Conservation (phyloP, 78 protist genomes). For the Dictyostelium brefeldianum region DNA sequence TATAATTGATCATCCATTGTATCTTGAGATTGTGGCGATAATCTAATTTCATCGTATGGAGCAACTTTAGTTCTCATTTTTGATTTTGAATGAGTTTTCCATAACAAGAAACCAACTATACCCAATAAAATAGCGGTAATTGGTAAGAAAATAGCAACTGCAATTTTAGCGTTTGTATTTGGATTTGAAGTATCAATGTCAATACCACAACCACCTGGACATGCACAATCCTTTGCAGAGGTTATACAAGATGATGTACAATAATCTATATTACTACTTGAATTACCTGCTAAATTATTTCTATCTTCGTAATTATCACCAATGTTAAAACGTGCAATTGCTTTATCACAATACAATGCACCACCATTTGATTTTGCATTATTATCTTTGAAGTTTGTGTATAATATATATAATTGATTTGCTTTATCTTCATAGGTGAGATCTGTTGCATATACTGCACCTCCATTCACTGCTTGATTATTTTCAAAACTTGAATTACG, state of each 20-base stretch:
- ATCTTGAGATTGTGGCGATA: slow-evolving; percentile 21
- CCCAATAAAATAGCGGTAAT: slow-evolving; percentile 48
- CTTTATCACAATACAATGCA: slow-evolving; percentile 38
- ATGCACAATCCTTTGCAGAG: slow-evolving; percentile 30
- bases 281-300: background rate
- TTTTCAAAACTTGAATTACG: background rate
- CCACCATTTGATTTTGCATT: slow-evolving; percentile 35
- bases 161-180: slow-evolving; percentile 23
- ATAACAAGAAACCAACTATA: slow-evolving; percentile 49
- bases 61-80: slow-evolving; percentile 11
- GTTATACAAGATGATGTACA: slow-evolving; percentile 62
- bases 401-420: background rate
- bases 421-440: background rate
- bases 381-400: slow-evolving; percentile 23
- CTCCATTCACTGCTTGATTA: slow-evolving; percentile 52
- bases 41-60: slow-evolving; percentile 60
- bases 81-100: slow-evolving; percentile 66
- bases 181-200: background rate
- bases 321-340: slow-evolving; percentile 31
- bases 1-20: slow-evolving; percentile 13
- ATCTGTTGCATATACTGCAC: slow-evolving; percentile 43
- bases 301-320: background rate
- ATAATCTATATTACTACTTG: background rate
- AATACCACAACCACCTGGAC: slow-evolving; percentile 64
- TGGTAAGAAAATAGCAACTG: slow-evolving; percentile 68